Percentiles rank a stretch among this genome's conserved stretches.
Conservation (phyloP, 441 rosid species). For the Populus hybrid region DNA sequence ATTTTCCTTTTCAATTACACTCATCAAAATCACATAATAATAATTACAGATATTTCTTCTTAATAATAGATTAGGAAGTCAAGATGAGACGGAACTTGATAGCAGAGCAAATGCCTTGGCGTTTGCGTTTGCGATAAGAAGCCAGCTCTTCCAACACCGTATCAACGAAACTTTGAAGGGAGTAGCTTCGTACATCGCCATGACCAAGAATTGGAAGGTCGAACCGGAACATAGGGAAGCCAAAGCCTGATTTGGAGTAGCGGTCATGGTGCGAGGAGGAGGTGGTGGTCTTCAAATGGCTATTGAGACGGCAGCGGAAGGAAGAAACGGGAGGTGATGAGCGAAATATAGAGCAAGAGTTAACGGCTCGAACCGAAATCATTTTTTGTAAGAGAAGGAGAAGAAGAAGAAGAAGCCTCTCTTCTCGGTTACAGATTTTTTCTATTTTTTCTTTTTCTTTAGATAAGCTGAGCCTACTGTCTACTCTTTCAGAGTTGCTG, state of each 20-base stretch:
- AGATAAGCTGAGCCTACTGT: neutral
- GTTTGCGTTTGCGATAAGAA: constrained; percentile 35
- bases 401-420: neutral
- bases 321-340: constrained; percentile 46
- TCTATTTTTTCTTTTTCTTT: too few species aligned
- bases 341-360: constrained; percentile 50
- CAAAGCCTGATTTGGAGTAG: constrained; percentile 30
- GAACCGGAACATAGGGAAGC: constrained; percentile 21
- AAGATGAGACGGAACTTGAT: constrained; percentile 48
- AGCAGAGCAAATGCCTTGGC: constrained; percentile 50
- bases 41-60: too few species aligned
- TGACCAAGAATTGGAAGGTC: constrained; percentile 26
- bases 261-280: constrained; percentile 21
- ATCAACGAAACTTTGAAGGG: constrained; percentile 58
- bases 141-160: constrained; percentile 58
- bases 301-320: constrained; percentile 37
- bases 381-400: constrained; percentile 22
- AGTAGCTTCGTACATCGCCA: constrained; percentile 35
- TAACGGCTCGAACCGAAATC: constrained; percentile 64
- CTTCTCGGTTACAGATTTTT: neutral
- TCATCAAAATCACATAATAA: neutral
- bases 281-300: constrained; percentile 28
- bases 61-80: neutral
- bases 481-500: neutral
- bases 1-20: neutral